A percentile compares a stretch with the other conserved stretches of the same genome.
phyloP scores from a whole-genome alignment of 176 grass and related monocot genomes.

The Carex myosuroides region DNA sequence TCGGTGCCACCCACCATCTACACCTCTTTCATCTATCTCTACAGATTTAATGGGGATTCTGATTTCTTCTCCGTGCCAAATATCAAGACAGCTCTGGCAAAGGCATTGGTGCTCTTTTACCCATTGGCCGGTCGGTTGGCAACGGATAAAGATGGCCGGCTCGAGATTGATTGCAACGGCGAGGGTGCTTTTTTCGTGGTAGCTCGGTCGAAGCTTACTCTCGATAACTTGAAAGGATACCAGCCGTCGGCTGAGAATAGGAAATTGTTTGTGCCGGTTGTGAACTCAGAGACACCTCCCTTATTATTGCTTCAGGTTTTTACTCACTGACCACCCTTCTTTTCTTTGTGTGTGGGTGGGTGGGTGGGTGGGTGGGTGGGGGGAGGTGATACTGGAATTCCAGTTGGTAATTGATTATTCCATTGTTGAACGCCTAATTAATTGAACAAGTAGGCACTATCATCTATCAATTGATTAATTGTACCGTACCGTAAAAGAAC shows the following conservation, averaged over 20 bases:
- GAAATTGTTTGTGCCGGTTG: conserved; percentile 17
- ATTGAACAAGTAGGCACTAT: not conserved
- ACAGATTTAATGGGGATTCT: conserved; percentile 8
- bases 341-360: not conserved
- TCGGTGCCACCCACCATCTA: conserved; percentile 11
- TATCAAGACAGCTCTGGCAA: conserved; percentile 27
- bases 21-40: conserved; percentile 57
- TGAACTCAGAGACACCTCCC: not conserved
- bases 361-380: no score
- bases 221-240: not conserved
- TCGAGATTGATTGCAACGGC: conserved; percentile 53
- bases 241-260: not conserved
- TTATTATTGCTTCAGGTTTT: conserved; percentile 18
- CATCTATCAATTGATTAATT: not conserved
- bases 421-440: no score
- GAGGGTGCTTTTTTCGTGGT: conserved; percentile 43
- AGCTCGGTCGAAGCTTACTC: conserved; percentile 18
- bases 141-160: conserved; percentile 19
- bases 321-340: not conserved
- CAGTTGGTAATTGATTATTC: no score
- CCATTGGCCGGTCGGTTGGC: conserved; percentile 52
- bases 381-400: no score
- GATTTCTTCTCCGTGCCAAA: conserved; percentile 8
- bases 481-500: not conserved
- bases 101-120: conserved; percentile 55